Evolutionary conservation across 805 yeast genomes (phyloP), one percentile per base, ranked within the genome.

Genomic region (Danielozyma ontarioensis): DNA sequence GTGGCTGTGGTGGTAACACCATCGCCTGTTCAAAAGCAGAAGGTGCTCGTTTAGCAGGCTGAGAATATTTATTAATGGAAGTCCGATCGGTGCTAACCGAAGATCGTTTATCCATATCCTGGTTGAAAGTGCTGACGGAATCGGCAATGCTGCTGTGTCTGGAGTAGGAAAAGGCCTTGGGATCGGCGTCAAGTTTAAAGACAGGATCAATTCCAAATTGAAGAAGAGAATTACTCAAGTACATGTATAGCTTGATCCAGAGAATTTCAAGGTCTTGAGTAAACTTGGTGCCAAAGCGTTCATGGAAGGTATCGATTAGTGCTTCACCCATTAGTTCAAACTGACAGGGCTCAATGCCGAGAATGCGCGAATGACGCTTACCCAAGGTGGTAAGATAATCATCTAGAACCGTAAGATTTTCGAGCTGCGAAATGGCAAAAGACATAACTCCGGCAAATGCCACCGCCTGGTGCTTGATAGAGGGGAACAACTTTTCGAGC

Each of bases 381-480:
- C 89, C 94, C 43, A 85, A 57, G 29, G 74, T 72, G 28, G 62
- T 62, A 31, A 86, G 58, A 35, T 78, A 79, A 17, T 70, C 80
- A 46, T 81, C 80, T 44, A 84, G 58, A 5, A 58, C 55, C 3
- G 68, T 50, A 33, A 84, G 62, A 42, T 78, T 69, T 34, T 82
- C 88, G 33, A 85, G 61, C 43, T 76, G 77, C 18, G 71, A 57
- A 38, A 85, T 75, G 2, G 89, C 83, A 27, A 77, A 68, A 18
- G 83, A 73, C 45, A 86, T 55, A 13, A 85, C 85, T 4, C 89
- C 88, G 0, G 90, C 87, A 62, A 85, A 80, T 5, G 89, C 74
- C 12, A 77, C 74, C 1, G 93, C 87, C 58, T 86, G 95, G 51
- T 83, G 88, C 41, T 73, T 72, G 42, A 84, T 76, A 4, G 84